Conservation (phyloP, 768 basidiomycete genomes). For the Cubamyces lactineus region DNA sequence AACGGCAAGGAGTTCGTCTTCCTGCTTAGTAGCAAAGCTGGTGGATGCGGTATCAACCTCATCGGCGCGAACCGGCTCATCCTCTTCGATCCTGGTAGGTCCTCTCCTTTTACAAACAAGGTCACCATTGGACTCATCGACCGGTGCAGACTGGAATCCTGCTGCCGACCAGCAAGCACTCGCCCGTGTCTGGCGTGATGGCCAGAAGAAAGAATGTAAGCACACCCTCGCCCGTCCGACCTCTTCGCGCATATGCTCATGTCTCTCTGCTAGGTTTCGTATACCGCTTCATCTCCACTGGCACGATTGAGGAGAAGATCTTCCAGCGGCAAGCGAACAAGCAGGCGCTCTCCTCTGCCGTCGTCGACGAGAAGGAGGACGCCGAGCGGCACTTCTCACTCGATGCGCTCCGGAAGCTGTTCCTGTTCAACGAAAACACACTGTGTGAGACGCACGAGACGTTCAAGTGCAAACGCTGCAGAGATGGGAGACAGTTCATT, state of each 20-base stretch:
- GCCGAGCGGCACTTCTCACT: constrained; percentile 93
- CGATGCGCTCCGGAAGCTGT: constrained; percentile 87
- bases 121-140: constrained; percentile 3
- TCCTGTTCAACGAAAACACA: constrained; percentile 87
- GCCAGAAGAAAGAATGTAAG: constrained; percentile 99
- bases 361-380: constrained; percentile 96
- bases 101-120: not conserved
- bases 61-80: constrained; percentile 97
- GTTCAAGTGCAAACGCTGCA: constrained; percentile 95
- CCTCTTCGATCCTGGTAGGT: constrained; percentile 87
- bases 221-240: not conserved
- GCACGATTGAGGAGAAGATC: constrained; percentile 98
- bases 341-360: constrained; percentile 95
- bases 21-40: constrained; percentile 92
- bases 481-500: constrained; percentile 78
- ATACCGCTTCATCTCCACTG: constrained; percentile 96
- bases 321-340: constrained; percentile 97
- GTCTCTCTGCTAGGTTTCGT: constrained; percentile 73
- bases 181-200: constrained; percentile 98
- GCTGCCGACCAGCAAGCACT: constrained; percentile 98
- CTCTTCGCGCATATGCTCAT: not conserved
- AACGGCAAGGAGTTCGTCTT: constrained; percentile 94
- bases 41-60: constrained; percentile 95
- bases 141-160: constrained; percentile 89
- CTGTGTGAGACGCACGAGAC: constrained; percentile 96